phyloP scores from a whole-genome alignment of 2,329 filamentous ascomycete species.

The Penicillium sp. region DNA sequence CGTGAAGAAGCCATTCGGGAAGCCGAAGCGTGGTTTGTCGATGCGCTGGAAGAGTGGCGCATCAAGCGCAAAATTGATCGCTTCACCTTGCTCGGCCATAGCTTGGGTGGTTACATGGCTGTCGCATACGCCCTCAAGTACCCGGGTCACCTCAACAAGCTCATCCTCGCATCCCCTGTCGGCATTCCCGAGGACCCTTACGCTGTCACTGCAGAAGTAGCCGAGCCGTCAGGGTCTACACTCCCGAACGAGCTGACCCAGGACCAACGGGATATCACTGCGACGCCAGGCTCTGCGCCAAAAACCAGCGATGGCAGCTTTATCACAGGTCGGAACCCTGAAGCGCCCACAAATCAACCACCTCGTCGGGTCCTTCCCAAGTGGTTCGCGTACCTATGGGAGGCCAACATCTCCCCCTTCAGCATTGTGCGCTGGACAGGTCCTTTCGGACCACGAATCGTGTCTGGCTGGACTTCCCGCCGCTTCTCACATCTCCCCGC shows the following conservation, averaged over 20 bases:
- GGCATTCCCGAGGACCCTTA: conserved; percentile 94
- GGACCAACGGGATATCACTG: conserved; percentile 58
- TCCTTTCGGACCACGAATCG: conserved; percentile 84
- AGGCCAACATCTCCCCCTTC: conserved; percentile 94
- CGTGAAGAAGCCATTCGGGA: conserved; percentile 78
- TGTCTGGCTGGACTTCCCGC: conserved; percentile 91
- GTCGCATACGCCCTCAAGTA: conserved; percentile 96
- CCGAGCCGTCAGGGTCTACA: conserved; percentile 71
- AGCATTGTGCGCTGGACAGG: conserved; percentile 84
- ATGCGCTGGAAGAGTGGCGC: conserved; percentile 95
- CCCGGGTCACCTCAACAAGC: conserved; percentile 88
- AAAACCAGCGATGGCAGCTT: conserved; percentile 55
- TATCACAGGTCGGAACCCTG: conserved; percentile 47
- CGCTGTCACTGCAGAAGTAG: conserved; percentile 76
- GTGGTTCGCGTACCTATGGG: conserved; percentile 94
- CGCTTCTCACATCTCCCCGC: conserved; percentile 85
- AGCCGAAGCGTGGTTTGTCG: conserved; percentile 93
- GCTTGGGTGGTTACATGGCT: conserved; percentile 90
- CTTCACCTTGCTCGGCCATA: conserved; percentile 92
- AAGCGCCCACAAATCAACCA: conserved; percentile 41
- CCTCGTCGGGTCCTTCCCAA: conserved; percentile 67
- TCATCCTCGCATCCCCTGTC: conserved; percentile 91
- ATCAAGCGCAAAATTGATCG: conserved; percentile 83
- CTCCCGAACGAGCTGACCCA: conserved; percentile 77
- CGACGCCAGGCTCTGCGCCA: conserved; percentile 15